These are phyloP conservation scores for Leccinum rimulosum DNA, from an alignment of 768 basidiomycete species.

Conservation along the genomic window DNA sequence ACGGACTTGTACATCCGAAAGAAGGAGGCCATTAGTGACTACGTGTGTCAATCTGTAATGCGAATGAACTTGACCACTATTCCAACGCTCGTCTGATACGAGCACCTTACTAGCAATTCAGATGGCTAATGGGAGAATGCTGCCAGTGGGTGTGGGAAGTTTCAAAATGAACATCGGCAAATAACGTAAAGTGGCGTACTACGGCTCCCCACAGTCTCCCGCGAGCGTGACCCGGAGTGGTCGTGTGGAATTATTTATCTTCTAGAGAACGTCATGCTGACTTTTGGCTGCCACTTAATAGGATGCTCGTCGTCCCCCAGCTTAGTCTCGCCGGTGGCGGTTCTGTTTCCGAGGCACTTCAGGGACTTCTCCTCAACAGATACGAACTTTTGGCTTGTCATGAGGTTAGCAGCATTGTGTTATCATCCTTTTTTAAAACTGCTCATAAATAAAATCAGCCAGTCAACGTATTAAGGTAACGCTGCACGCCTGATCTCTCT, in stretches of 20 bases:
- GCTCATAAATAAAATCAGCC: too few relatives aligned
- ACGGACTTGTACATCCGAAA: conserved; percentile 44
- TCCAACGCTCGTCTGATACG: not conserved
- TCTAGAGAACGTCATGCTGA: not conserved
- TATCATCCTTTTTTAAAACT: not conserved
- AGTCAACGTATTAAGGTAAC: not conserved
- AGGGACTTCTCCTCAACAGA: not conserved
- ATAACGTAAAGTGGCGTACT: too few relatives aligned
- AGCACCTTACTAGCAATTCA: not conserved
- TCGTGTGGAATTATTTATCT: not conserved
- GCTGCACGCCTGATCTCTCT: not conserved
- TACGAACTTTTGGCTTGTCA: not conserved
- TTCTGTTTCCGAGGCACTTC: not conserved
- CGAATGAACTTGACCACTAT: not conserved
- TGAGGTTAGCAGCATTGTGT: not conserved
- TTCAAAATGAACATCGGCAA: not conserved
- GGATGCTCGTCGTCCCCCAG: not conserved
- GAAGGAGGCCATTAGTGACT: conserved; percentile 40
- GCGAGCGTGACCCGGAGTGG: not conserved
- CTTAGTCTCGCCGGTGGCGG: not conserved
- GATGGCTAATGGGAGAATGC: not conserved
- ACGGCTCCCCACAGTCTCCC: too few relatives aligned
- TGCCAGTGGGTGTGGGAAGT: not conserved
- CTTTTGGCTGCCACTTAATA: not conserved
- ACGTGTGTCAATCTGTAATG: not conserved